Evolutionary conservation across 805 yeast genomes (phyloP), one percentile per base, ranked within the genome.

Genomic region (Myxozyma sirexii): DNA sequence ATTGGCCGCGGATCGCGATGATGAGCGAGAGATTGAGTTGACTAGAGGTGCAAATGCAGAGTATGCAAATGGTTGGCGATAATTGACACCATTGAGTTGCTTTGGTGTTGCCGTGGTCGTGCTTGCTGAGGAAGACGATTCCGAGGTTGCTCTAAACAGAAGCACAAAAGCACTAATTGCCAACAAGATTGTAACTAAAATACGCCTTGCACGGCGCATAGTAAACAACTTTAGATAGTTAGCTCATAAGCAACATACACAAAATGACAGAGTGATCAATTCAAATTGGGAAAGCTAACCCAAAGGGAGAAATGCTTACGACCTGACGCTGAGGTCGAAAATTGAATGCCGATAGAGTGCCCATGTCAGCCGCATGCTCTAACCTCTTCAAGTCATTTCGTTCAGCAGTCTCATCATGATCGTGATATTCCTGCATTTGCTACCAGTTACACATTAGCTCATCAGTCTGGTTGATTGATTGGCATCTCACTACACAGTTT

Each of bases 31-130:
- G 19, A 62, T 37, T 19, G 65, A 54, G 29, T 43, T 38, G 21
- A 41, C 47, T 5, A 59, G 41, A 7, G 29, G 37, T 33, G 45
- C 3, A 26, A 62, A 54, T 21, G 66, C 52, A 6, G 65, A 56
- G 29, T 23, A 60, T 7, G 66, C 60, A 38, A 62, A 62, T 2
- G 56, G 62, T 44, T 59, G 60, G 29, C 55, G 57, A 5, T 33
- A 21, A 31, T 52, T 55, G 35, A 37, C 44, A 19, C 56, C 57
- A 23, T 37, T 23, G 45, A 33, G 39, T 19, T 10, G 41, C 27
- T 17, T 29, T n/a, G 31, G 3, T 2, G 48, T 7, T 2, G 15
- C 26, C 39, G n/a, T 23, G 33, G 43, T 5, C 12, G 39, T 17
- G 3, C 45, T 17, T 2, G 41, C 26, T 3, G n/a, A 4, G 6